Evolutionary conservation across 257 asterid species (phyloP).

Genomic region (Nicotiana knightiana): DNA sequence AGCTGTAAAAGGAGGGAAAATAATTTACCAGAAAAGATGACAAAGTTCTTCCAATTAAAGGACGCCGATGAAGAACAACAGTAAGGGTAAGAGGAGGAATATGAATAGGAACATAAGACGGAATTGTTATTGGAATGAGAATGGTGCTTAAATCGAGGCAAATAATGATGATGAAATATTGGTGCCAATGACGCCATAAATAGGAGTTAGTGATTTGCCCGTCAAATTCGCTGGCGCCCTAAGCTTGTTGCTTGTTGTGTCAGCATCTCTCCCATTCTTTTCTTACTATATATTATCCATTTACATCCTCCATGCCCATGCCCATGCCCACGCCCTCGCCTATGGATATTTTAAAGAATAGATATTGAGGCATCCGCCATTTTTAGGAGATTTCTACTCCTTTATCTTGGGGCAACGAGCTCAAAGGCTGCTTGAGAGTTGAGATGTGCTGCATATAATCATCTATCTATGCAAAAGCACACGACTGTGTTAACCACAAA

Average conservation of each 20-base stretch:
- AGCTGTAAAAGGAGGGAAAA: no score
- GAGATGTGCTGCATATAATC: not conserved
- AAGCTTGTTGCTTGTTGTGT: not conserved
- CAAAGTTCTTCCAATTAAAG: not conserved
- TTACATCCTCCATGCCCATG: not conserved
- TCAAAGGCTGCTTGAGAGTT: not conserved
- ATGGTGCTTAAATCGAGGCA: not conserved
- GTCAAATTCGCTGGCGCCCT: not conserved
- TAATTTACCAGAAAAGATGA: no score
- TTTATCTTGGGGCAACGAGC: not conserved
- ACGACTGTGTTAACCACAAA: no score
- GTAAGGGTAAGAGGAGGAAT: not conserved
- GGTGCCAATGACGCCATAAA: not conserved
- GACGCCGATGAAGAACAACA: no score
- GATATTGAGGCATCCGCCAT: not conserved
- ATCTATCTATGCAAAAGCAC: no score
- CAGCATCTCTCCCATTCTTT: not conserved
- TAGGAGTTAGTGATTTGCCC: not conserved
- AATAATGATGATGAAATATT: not conserved
- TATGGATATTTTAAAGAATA: not conserved
- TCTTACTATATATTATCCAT: not conserved
- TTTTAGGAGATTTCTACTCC: not conserved
- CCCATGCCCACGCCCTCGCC: not conserved
- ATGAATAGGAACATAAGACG: not conserved
- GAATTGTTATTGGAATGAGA: not conserved